A percentile compares a stretch with the other conserved stretches of the same genome.
phyloP scores from a whole-genome alignment of 1,284 basidiomycete species.

The Ganoderma boninense region DNA sequence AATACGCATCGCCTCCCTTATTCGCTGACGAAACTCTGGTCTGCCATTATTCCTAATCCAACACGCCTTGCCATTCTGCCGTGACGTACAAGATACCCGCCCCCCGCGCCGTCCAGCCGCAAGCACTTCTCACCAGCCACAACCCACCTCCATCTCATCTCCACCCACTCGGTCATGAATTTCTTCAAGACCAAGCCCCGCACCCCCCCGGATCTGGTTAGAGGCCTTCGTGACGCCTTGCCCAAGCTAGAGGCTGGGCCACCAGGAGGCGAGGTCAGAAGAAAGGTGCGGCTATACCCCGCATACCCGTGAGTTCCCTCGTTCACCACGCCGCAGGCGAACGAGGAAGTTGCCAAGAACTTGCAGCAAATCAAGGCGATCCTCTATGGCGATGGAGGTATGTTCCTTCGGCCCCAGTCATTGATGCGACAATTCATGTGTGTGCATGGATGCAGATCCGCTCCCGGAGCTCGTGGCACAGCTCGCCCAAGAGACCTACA shows the following conservation, averaged over 20 bases:
- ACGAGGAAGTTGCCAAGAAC: constrained; percentile 90
- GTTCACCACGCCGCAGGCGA: constrained; percentile 60
- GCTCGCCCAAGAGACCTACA: constrained; percentile 95
- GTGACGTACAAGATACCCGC: constrained; percentile 32
- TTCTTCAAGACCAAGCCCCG: constrained; percentile 93
- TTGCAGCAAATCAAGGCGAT: constrained; percentile 90
- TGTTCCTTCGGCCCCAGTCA: constrained; percentile 36
- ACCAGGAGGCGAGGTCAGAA: constrained; percentile 77
- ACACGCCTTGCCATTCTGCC: constrained; percentile 33
- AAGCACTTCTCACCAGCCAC: constrained; percentile 14
- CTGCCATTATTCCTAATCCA: constrained; percentile 32
- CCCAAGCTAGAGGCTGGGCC: constrained; percentile 77
- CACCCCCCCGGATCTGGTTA: constrained; percentile 87
- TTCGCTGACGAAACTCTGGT: constrained; percentile 25
- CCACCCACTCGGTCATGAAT: constrained; percentile 67
- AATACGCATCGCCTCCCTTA: constrained; percentile 19
- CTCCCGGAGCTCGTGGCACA: constrained; percentile 90
- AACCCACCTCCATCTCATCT: background rate
- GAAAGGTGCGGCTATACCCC: constrained; percentile 64
- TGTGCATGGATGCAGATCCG: constrained; percentile 61
- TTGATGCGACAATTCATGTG: constrained; percentile 3
- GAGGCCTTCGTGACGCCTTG: constrained; percentile 81
- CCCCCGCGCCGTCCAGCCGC: constrained; percentile 15
- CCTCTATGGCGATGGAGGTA: constrained; percentile 88
- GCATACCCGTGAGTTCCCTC: constrained; percentile 1